Evolutionary conservation across 2,329 filamentous ascomycete species (phyloP).

Genomic region (Fusarium nurragi): DNA sequence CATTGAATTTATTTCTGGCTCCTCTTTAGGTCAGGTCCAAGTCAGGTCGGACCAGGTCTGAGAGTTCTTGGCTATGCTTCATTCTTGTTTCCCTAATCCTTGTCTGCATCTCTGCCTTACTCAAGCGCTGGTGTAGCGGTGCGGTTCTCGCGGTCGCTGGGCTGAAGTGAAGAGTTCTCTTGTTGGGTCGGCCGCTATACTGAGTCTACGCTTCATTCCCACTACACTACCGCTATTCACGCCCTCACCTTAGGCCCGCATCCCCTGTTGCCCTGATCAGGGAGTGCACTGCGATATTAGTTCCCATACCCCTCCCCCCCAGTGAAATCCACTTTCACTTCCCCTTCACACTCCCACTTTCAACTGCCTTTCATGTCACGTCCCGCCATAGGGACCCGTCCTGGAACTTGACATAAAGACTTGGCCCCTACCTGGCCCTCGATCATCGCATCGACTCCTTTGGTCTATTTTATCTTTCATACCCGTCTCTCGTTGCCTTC

Average conservation of each 20-base stretch:
- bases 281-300: conserved; percentile 31
- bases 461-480: conserved; percentile 41
- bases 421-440: conserved; percentile 45
- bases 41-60: conserved; percentile 10
- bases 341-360: conserved; percentile 34
- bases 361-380: conserved; percentile 41
- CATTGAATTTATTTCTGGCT: conserved; percentile 37
- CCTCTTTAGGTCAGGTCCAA: neutral
- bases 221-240: conserved; percentile 29
- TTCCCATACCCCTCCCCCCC: conserved; percentile 13
- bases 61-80: conserved; percentile 22
- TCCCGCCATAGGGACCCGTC: conserved; percentile 44
- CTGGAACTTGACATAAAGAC: conserved; percentile 47
- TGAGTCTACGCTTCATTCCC: conserved; percentile 25
- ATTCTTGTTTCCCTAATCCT: conserved; percentile 24
- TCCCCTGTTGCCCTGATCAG: conserved; percentile 21
- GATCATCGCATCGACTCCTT: conserved; percentile 42
- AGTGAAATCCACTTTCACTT: conserved; percentile 35
- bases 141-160: conserved; percentile 21
- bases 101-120: conserved; percentile 25
- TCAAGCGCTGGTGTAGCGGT: conserved; percentile 2
- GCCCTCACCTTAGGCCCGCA: conserved; percentile 20
- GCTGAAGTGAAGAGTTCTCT: conserved; percentile 36
- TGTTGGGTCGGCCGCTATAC: conserved; percentile 35
- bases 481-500: conserved; percentile 33